Evolutionary conservation across 2,329 filamentous ascomycete species (phyloP), one percentile per base, ranked within the genome.

Genomic region (Xylariomycetidae sp.): DNA sequence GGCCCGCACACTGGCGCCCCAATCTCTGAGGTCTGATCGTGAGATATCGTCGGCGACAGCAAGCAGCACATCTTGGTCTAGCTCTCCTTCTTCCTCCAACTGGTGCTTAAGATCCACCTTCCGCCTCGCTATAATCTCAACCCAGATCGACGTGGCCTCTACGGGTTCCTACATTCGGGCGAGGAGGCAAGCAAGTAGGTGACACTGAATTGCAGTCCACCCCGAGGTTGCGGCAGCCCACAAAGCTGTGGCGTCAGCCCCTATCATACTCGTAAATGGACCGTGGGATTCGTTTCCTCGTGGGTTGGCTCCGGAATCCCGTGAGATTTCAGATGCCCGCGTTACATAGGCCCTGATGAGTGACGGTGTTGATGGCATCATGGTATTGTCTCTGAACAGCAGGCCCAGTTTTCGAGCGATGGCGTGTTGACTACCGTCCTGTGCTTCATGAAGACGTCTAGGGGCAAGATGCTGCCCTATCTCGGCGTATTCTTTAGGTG

Each of bases 1-100:
- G 0, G 61, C 39, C 3, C 61, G 45, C 0, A 57, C 54, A 32
- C 59, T 62, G 2, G 56, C 52, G 44, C 64, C 62, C 61, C 61
- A 66, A 8, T 37, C 30, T 15, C 27, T 27, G 11, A 40, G 33
- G 2, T 40, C 18, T 4, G 6, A 16, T 13, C 36, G 11, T 12
- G 30, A n/a, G 16, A 32, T 29, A 6, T 31, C 29, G 20, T 31
- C 7, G 6, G 6, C 7, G 16, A 14, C 17, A n/a, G 29, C 29
- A 6, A 15, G 18, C 5, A n/a, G 29, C 23, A n/a, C 10, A 11
- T 27, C 28, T 20, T 13, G 33, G 16, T 30, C 27, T 13, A 7
- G 26, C 11, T 15, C 36, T 2, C n/a, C 33, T 31, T 22, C 10
- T 30, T 38, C 16, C 25, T 4, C 26, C 26, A 34, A 6, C 12